These are phyloP conservation scores for Chrysoporthe cubensis DNA, from an alignment of 2,329 filamentous ascomycete genomes.

Conservation along the genomic window DNA sequence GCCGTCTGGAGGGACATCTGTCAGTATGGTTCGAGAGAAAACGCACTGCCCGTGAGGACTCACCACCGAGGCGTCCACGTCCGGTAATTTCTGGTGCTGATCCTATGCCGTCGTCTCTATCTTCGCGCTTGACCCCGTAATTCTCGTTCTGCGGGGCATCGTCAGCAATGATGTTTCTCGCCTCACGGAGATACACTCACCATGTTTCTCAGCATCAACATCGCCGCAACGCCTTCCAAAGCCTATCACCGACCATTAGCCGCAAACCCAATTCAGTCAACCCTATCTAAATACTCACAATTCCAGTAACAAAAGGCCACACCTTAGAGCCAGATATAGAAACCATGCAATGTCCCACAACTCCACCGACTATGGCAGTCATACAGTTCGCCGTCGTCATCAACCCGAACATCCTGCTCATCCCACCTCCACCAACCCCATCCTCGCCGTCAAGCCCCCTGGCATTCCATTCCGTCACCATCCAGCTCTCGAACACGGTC, in stretches of 20 bases:
- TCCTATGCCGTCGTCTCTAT: background rate
- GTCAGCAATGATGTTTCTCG: background rate
- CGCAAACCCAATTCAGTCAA: no score
- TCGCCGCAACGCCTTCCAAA: constrained; percentile 34
- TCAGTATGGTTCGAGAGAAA: background rate
- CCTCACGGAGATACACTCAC: background rate
- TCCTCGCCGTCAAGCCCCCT: constrained; percentile 42
- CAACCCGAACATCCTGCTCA: constrained; percentile 54
- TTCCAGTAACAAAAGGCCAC: constrained; percentile 52
- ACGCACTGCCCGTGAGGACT: background rate
- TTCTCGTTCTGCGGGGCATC: constrained; percentile 26
- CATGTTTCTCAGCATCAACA: constrained; percentile 39
- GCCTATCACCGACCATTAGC: constrained; percentile 25
- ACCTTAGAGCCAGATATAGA: constrained; percentile 49
- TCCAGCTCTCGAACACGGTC: constrained; percentile 63
- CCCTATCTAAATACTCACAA: constrained; percentile 32
- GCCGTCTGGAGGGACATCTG: constrained; percentile 27
- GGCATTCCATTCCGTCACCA: constrained; percentile 58
- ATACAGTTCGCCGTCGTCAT: constrained; percentile 57
- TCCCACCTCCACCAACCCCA: constrained; percentile 36
- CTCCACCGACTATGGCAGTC: constrained; percentile 55
- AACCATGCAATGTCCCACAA: constrained; percentile 54
- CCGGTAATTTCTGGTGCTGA: background rate
- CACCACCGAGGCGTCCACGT: constrained; percentile 22
- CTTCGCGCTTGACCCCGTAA: constrained; percentile 18